These are phyloP conservation scores for Mercurialis annua DNA, from an alignment of 345 rosid genomes.

Conservation along the genomic window DNA sequence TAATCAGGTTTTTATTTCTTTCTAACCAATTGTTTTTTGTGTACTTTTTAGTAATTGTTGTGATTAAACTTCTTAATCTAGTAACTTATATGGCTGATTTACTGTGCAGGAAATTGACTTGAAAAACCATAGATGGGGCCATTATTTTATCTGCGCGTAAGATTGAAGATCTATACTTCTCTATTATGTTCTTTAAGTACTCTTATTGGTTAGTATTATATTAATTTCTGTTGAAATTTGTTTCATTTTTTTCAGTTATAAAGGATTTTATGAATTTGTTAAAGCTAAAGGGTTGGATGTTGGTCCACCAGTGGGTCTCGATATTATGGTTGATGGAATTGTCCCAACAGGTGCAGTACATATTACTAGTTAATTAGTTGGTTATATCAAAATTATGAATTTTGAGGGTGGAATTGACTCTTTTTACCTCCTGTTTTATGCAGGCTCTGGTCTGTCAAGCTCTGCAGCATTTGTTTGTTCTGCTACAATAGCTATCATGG, in stretches of 20 bases:
- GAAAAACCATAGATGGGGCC: slow-evolving; percentile 92
- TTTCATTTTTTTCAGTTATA: slow-evolving; percentile 73
- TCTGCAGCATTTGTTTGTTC: slow-evolving; percentile 98
- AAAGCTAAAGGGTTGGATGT: slow-evolving; percentile 67
- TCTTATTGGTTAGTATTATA: too few relatives aligned
- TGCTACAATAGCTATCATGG: slow-evolving; percentile 91
- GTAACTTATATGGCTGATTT: neutral
- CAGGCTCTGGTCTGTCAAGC: slow-evolving; percentile 96
- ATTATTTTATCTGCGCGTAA: slow-evolving; percentile 92
- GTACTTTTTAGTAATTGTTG: neutral
- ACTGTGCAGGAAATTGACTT: slow-evolving; percentile 74
- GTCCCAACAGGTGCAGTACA: slow-evolving; percentile 74
- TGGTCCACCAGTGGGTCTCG: slow-evolving; percentile 77
- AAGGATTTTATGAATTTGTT: slow-evolving; percentile 74
- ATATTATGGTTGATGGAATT: slow-evolving; percentile 81
- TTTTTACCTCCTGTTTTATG: slow-evolving; percentile 14
- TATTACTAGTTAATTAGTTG: neutral
- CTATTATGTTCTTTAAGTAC: too few relatives aligned
- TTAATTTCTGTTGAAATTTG: too few relatives aligned
- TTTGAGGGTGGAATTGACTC: neutral
- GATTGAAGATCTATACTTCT: slow-evolving; percentile 18
- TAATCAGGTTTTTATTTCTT: slow-evolving; percentile 46
- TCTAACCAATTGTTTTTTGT: neutral
- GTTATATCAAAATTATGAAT: neutral
- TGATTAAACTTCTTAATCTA: neutral